Conservation (phyloP, 202 grass and related monocot species). For the Dendrocalamus latiflorus region DNA sequence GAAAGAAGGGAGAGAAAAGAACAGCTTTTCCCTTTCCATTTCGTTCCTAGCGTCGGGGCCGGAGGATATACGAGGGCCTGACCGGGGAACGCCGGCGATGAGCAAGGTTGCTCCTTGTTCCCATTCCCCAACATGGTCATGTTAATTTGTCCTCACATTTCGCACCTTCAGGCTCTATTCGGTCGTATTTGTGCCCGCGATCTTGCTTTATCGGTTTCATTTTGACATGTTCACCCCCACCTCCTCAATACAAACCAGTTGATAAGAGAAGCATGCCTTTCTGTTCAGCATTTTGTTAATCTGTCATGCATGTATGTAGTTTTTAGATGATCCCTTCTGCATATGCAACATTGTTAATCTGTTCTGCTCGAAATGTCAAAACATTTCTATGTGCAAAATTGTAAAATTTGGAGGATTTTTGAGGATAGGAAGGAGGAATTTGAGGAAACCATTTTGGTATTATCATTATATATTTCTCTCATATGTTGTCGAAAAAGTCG, state of each 20-base stretch:
- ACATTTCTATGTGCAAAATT: not conserved
- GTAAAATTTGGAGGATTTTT: not conserved
- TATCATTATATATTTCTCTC: too few relatives aligned
- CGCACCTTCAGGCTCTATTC: not conserved
- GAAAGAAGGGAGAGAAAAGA: not conserved
- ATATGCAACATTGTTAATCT: not conserved
- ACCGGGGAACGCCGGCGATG: not conserved
- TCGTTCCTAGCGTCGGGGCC: not conserved
- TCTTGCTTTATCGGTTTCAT: not conserved
- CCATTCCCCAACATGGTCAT: not conserved
- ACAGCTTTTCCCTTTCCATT: not conserved
- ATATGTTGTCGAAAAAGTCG: not conserved
- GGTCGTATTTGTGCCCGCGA: not conserved
- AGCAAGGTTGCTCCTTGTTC: not conserved
- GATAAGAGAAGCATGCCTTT: not conserved
- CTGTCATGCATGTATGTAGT: not conserved
- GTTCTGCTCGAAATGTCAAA: not conserved
- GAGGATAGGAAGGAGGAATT: not conserved
- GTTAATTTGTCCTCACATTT: not conserved
- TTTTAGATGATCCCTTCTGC: not conserved
- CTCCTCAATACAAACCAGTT: not conserved
- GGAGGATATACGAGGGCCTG: not conserved
- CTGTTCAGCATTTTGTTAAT: not conserved
- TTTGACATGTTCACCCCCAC: not conserved
- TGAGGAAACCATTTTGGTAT: not conserved